phyloP scores from a whole-genome alignment of 345 rosid genomes.

The Corchorus capsularis region DNA sequence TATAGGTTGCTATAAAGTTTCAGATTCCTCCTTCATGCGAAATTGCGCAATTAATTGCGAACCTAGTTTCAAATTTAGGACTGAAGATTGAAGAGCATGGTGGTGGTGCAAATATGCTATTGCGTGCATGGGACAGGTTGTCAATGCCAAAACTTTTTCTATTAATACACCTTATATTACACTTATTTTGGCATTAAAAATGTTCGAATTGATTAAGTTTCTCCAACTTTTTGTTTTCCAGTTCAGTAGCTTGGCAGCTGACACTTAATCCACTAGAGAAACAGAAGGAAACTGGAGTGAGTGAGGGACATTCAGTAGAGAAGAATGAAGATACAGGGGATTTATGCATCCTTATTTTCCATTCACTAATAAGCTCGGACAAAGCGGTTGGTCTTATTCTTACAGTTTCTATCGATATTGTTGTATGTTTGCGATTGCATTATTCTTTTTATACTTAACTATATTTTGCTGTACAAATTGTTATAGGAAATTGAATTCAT shows the following conservation, averaged over 20 bases:
- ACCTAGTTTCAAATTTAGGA: constrained; percentile 79
- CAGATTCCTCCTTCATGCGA: constrained; percentile 79
- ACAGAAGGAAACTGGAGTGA: constrained; percentile 40
- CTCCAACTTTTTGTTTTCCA: constrained; percentile 35
- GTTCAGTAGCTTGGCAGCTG: constrained; percentile 94
- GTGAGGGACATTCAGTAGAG: constrained; percentile 30
- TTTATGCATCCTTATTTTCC: constrained; percentile 77
- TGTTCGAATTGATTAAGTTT: neutral
- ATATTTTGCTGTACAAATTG: neutral
- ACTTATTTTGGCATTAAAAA: constrained; percentile 12
- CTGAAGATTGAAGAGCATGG: constrained; percentile 63
- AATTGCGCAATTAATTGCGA: constrained; percentile 72
- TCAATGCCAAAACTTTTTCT: neutral
- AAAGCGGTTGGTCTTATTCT: constrained; percentile 55
- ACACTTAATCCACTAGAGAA: constrained; percentile 57
- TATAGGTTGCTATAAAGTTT: constrained; percentile 77
- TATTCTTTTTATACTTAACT: constrained; percentile 8
- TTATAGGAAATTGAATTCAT: constrained; percentile 90
- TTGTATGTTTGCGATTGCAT: neutral
- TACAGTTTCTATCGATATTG: constrained; percentile 2
- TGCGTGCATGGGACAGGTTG: constrained; percentile 96
- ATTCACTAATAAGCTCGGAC: constrained; percentile 72
- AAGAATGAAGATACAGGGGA: constrained; percentile 41
- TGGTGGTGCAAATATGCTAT: constrained; percentile 75
- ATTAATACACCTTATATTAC: neutral